Conservation (phyloP, 805 yeast genomes). For the Cephaloascus albidus region DNA sequence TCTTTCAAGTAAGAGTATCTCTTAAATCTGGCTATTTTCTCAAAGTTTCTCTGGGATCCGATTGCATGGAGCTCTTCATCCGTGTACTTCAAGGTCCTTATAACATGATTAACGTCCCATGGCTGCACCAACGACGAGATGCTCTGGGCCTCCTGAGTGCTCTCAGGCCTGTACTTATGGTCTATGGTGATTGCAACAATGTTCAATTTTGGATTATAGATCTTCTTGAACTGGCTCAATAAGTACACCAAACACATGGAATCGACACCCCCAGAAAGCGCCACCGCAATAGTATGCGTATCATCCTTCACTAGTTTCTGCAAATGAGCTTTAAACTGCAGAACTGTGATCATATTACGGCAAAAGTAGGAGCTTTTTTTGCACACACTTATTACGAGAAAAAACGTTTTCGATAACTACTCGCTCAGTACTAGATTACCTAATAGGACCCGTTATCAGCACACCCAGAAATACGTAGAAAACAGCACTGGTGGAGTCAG, state of each 20-base stretch:
- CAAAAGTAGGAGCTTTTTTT: no score
- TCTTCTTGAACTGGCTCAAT: slow-evolving; percentile 23
- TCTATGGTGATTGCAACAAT: slow-evolving; percentile 57
- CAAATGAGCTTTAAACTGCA: neutral
- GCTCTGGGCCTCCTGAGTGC: slow-evolving; percentile 36
- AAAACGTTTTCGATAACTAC: no score
- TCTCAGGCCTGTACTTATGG: slow-evolving; percentile 44
- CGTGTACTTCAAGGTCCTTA: slow-evolving; percentile 15
- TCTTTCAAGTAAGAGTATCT: slow-evolving; percentile 36
- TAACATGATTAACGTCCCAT: slow-evolving; percentile 17
- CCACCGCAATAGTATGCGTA: slow-evolving; percentile 34
- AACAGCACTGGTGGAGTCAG: no score
- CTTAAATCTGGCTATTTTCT: slow-evolving; percentile 47
- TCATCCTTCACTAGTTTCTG: slow-evolving; percentile 7
- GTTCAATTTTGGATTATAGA: slow-evolving; percentile 15
- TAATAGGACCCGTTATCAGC: no score
- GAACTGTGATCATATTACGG: neutral
- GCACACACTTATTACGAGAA: no score
- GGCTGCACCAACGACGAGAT: slow-evolving; percentile 16
- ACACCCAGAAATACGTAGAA: no score
- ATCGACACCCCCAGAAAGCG: slow-evolving; percentile 78
- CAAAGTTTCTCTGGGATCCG: slow-evolving; percentile 29
- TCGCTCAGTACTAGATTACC: no score
- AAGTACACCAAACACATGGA: slow-evolving; percentile 61
- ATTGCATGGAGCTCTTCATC: slow-evolving; percentile 16